Conservation (phyloP, 768 basidiomycete species). For the Suillus tomentosus region DNA sequence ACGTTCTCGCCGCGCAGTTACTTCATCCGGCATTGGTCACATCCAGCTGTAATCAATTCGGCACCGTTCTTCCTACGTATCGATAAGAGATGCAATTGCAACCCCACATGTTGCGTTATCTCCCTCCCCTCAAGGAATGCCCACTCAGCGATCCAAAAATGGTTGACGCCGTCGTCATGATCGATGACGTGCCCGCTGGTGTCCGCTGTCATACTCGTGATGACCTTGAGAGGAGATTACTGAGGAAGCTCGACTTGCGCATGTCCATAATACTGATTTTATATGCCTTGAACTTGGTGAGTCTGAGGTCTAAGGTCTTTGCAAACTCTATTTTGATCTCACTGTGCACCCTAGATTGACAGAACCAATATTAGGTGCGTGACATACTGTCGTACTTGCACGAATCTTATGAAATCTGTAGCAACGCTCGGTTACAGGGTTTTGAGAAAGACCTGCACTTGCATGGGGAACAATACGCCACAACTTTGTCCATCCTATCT, state of each 20-base stretch:
- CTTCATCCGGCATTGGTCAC: not conserved
- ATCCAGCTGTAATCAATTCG: not conserved
- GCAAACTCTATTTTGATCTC: not conserved
- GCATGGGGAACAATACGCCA: constrained; percentile 24
- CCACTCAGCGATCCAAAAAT: not conserved
- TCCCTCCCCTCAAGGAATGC: not conserved
- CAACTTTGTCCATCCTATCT: constrained; percentile 26
- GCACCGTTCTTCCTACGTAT: not conserved
- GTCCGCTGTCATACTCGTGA: not conserved
- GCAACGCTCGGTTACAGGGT: constrained; percentile 25
- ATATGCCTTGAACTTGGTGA: not conserved
- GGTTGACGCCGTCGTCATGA: not conserved
- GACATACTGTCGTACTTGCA: not conserved
- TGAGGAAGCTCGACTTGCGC: not conserved
- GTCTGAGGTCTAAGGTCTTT: not conserved
- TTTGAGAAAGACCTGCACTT: constrained; percentile 27
- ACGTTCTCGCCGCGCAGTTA: not conserved
- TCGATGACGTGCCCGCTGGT: not conserved
- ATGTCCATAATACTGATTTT: not conserved
- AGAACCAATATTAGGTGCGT: not conserved
- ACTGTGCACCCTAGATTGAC: not conserved
- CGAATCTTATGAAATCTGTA: not conserved
- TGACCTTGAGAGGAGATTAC: not conserved
- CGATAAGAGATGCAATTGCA: not conserved
- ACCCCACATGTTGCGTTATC: not conserved